Base-by-base conservation (phyloP, 345 rosid species). In the Hypericum androsaemum region DNA sequence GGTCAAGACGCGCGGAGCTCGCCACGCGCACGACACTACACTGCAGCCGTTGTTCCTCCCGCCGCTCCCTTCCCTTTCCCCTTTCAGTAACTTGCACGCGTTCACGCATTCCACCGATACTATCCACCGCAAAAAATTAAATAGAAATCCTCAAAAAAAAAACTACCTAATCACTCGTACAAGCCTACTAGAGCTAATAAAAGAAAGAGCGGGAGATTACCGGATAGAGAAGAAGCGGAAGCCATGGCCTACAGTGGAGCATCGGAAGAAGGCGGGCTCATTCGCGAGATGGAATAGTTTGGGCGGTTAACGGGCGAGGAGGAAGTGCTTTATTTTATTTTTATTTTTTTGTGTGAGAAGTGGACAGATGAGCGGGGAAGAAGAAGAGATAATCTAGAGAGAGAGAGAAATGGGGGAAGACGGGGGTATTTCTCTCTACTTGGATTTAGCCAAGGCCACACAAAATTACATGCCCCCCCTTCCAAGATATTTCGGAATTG, bases 31-130 rank as follows among this genome's bases (percentile, higher is more conserved):
- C 0, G 94, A 88, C 47, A 92, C 78, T 37, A 79, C 77, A 51
- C 59, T 80, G 74, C 94, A 87, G 63, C 82, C 96, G 32, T 65
- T 73, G 74, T 81, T 81, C 46, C 71, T 82, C 56, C 68, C 68
- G 37, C 62, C 32, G 32, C 32, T 22, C 32, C 32, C 32, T 22
- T 22, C 32, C 32, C 32, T 22, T 22, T 84, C 94, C 61, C 88
- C 83, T 71, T 84, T 83, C 12, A 81, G 62, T 57, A 85, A 57
- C 67, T 88, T 85, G 70, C 95, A 81, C 65, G 77, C 41, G 66
- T 74, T 88, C 71, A 83, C 84, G 62, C 94, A 88, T 73, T 88
- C 96, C 64, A 81, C 72, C 8, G 90, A 75, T 50, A 88, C 98
- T 87, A 70, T 67, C 73, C 54, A 53, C 32, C 66, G 53, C 49